Base-by-base conservation (phyloP, 331 rosid genomes). In the Erythrophleum ivorense region DNA sequence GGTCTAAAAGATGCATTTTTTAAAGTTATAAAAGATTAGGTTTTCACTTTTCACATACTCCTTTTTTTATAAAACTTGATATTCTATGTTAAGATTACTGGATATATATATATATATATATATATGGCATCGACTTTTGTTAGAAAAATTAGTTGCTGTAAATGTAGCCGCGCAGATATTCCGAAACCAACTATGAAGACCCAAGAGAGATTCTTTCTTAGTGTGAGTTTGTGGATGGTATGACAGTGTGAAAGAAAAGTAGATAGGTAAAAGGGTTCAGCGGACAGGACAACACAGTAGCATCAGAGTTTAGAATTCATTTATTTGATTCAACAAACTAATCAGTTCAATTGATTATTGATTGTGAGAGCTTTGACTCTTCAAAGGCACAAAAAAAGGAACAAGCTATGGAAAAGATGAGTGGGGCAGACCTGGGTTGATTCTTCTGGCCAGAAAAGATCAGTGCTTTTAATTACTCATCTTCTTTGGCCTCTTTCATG, bases 391-490 rank as follows among this genome's bases (percentile, higher is more conserved):
- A 45, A 38, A 48, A 48, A 15, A 48, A 48, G 15, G 67, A 38
- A 75, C 38, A 60, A 45, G 50, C 9, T 2, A 16, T 43, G 38
- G 48, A 62, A 80, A 71, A 84, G 65, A 77, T 65, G 33, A 62
- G 13, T 68, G 55, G 74, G 75, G 62, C 81, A 75, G 76, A 77
- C 59, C 60, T 62, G 66, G 63, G 75, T 76, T 60, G 77, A 73
- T 81, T 81, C 78, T 57, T 68, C 12, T 54, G 50, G 73, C 24
- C 36, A 78, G 77, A 73, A 78, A 82, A 46, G 52, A 19, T 46
- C 7, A 76, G 78, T 49, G 46, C 31, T 71, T 82, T 69, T 71
- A 33, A 40, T 43, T 46, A 24, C 68, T 31, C 53, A 9, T 79
- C 64, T 71, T 52, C 40, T 79, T 16, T 72, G 6, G 21, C 36